Evolutionary conservation across 2,329 filamentous ascomycete genomes (phyloP).

Genomic region (Phialemoniopsis sp.): DNA sequence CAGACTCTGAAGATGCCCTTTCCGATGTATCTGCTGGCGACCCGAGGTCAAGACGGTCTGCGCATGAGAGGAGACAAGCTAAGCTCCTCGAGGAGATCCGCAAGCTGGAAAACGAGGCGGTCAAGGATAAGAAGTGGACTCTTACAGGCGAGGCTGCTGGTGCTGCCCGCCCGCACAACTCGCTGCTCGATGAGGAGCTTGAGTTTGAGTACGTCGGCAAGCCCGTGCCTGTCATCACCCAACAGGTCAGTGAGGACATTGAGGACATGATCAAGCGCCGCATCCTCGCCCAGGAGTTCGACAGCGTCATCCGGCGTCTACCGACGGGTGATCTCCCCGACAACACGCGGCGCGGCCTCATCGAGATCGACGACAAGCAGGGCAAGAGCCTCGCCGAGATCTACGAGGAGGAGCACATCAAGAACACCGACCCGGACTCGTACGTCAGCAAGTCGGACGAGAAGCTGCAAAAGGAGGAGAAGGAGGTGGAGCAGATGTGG

Average conservation of each 20-base stretch:
- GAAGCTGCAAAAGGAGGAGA: slow-evolving; percentile 76
- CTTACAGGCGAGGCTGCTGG: slow-evolving; percentile 84
- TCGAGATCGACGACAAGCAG: slow-evolving; percentile 87
- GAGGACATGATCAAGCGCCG: slow-evolving; percentile 92
- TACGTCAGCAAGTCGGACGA: slow-evolving; percentile 81
- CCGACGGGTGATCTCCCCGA: slow-evolving; percentile 66
- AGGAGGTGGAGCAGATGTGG: slow-evolving; percentile 81
- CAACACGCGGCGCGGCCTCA: slow-evolving; percentile 62
- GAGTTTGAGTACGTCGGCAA: slow-evolving; percentile 96
- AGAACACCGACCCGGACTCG: slow-evolving; percentile 68
- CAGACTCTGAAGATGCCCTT: slow-evolving; percentile 55
- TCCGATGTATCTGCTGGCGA: slow-evolving; percentile 66
- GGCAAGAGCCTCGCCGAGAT: slow-evolving; percentile 84
- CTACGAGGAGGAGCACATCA: slow-evolving; percentile 90
- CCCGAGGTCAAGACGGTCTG: slow-evolving; percentile 70
- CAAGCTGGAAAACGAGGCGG: slow-evolving; percentile 80
- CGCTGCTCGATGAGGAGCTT: slow-evolving; percentile 87
- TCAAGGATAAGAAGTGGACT: slow-evolving; percentile 89
- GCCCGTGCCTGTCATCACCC: slow-evolving; percentile 88
- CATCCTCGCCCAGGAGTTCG: slow-evolving; percentile 85
- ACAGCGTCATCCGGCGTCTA: slow-evolving; percentile 80
- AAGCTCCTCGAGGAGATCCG: slow-evolving; percentile 88
- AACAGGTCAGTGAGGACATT: slow-evolving; percentile 84
- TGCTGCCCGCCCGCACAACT: slow-evolving; percentile 80
- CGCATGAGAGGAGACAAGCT: slow-evolving; percentile 82